Evolutionary conservation across 257 asterid genomes (phyloP).

Genomic region (Handroanthus guayacan): DNA sequence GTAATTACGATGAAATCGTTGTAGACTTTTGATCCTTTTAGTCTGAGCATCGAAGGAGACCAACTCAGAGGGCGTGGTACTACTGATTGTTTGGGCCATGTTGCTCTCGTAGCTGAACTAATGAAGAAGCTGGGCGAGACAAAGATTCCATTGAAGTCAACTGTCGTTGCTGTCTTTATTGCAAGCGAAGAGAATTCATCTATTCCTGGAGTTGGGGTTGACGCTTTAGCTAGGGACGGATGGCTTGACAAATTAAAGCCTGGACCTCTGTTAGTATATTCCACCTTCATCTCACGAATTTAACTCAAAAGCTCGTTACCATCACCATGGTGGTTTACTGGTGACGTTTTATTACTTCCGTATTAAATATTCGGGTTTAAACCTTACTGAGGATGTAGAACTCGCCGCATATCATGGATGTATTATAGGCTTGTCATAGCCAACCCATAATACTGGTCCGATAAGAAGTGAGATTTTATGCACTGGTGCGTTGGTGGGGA

Average conservation of each 20-base stretch:
- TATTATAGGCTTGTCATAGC: no score
- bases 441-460: no score
- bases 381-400: no score
- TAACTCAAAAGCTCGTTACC: not conserved
- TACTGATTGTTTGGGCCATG: conserved; percentile 97
- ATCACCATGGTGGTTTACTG: no score
- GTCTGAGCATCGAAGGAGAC: conserved; percentile 87
- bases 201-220: conserved; percentile 94
- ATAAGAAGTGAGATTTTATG: not conserved
- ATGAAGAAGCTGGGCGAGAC: conserved; percentile 83
- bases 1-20: not conserved
- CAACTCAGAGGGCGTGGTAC: conserved; percentile 97
- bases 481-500: not conserved
- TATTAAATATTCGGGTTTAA: no score
- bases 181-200: conserved; percentile 99
- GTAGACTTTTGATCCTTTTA: conserved; percentile 94
- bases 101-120: conserved; percentile 91
- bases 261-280: conserved; percentile 80
- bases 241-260: conserved; percentile 79
- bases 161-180: conserved; percentile 94
- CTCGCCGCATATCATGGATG: no score
- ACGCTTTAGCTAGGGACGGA: conserved; percentile 88
- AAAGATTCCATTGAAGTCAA: conserved; percentile 76
- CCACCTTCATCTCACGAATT: not conserved
- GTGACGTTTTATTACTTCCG: no score